These are phyloP conservation scores for Rhodotorula sp. DNA, from an alignment of 1,284 basidiomycete species.

Conservation along the genomic window DNA sequence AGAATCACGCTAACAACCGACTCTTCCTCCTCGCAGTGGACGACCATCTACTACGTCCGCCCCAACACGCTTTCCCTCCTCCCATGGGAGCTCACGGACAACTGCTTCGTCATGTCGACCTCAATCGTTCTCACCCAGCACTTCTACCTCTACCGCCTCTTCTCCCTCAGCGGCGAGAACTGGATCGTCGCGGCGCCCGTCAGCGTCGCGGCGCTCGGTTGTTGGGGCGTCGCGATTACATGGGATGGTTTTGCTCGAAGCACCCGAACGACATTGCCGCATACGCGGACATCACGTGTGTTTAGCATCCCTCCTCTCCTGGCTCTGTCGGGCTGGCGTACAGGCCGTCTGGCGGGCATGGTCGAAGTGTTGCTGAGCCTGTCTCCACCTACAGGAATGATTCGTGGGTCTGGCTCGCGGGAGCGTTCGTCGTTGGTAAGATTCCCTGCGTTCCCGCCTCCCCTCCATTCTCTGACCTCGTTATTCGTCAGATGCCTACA, in stretches of 20 bases:
- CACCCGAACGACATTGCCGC: background rate
- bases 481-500: no score
- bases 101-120: background rate
- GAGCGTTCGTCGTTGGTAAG: no score
- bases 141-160: slow-evolving; percentile 3
- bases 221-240: background rate
- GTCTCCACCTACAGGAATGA: no score
- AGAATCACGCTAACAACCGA: background rate
- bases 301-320: background rate
- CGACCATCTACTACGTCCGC: background rate
- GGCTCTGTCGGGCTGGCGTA: no score
- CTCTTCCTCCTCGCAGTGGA: background rate
- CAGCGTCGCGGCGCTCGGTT: background rate
- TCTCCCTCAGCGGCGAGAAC: background rate
- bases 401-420: no score
- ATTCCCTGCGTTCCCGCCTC: no score
- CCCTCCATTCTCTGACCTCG: no score
- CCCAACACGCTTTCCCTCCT: background rate
- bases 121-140: background rate
- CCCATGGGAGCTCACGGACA: background rate
- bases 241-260: background rate
- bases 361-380: background rate
- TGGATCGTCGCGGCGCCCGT: background rate
- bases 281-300: background rate
- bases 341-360: background rate